Conservation (phyloP, 768 basidiomycete genomes). For the Rhizopogon sp. region DNA sequence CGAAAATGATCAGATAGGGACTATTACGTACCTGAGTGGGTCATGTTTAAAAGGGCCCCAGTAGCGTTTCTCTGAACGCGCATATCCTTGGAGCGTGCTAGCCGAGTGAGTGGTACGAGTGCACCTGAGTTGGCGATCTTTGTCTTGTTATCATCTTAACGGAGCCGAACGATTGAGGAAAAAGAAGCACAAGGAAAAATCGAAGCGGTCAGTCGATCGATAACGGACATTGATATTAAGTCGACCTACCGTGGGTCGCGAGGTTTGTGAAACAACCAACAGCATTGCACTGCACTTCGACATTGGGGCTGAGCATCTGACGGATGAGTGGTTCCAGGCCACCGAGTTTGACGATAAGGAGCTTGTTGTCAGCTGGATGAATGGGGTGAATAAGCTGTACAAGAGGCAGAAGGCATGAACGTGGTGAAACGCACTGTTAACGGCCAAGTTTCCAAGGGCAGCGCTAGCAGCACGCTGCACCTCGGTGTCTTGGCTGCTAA, state of each 20-base stretch:
- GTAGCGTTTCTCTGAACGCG: slow-evolving; percentile 98
- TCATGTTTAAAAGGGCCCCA: slow-evolving; percentile 97
- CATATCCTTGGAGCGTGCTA: slow-evolving; percentile 99
- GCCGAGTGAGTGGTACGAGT: slow-evolving; percentile 91
- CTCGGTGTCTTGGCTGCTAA: slow-evolving; percentile 97
- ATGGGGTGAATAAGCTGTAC: slow-evolving; percentile 7
- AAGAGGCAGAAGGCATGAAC: slow-evolving; percentile 8
- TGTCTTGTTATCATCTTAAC: slow-evolving; percentile 95
- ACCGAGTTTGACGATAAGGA: slow-evolving; percentile 96
- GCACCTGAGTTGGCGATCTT: slow-evolving; percentile 99
- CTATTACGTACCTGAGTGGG: slow-evolving; percentile 79
- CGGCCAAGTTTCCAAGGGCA: slow-evolving; percentile 94
- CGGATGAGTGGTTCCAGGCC: slow-evolving; percentile 97
- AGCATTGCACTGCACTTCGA: slow-evolving; percentile 99
- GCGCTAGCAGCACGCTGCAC: slow-evolving; percentile 98
- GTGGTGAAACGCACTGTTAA: slow-evolving; percentile 73
- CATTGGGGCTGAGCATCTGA: slow-evolving; percentile 98
- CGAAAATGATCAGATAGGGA: slow-evolving; percentile 2
- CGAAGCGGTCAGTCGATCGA: slow-evolving; percentile 5
- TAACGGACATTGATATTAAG: neutral
- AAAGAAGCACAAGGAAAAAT: slow-evolving; percentile 5
- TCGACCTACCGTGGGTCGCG: slow-evolving; percentile 84
- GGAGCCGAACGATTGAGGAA: slow-evolving; percentile 4
- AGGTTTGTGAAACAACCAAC: slow-evolving; percentile 99
- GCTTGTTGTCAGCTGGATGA: slow-evolving; percentile 88